A percentile compares a stretch with the other conserved stretches of the same genome.
These are phyloP conservation scores for Pichia sp. DNA, from an alignment of 1,139 yeast genomes.

Conservation along the genomic window DNA sequence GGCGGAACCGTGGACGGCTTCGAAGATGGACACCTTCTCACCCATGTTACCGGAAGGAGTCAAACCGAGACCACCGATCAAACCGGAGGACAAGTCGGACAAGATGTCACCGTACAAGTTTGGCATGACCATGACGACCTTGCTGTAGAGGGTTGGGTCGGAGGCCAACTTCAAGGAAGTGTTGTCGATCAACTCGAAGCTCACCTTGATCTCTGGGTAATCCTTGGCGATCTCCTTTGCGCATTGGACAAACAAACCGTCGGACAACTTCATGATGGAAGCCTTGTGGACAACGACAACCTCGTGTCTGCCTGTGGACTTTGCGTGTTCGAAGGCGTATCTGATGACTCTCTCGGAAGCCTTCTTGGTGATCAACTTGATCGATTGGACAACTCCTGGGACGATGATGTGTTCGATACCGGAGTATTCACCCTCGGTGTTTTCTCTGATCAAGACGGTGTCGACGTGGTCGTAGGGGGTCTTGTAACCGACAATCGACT, in stretches of 20 bases:
- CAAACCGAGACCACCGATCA: constrained; percentile 97
- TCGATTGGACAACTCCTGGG: constrained; percentile 98
- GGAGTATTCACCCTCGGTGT: constrained; percentile 99
- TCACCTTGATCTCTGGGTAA: constrained; percentile 83
- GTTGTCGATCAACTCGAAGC: constrained; percentile 89
- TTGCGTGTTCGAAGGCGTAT: constrained; percentile 96
- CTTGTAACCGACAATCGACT: constrained; percentile 86
- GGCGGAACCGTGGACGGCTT: constrained; percentile 99
- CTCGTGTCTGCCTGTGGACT: constrained; percentile 81
- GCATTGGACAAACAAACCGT: constrained; percentile 90
- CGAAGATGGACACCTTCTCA: constrained; percentile 93
- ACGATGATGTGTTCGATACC: constrained; percentile 98
- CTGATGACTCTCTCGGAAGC: constrained; percentile 96
- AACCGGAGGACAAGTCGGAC: constrained; percentile 95
- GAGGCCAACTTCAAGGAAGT: constrained; percentile 87
- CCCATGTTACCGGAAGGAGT: constrained; percentile 99
- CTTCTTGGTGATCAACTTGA: constrained; percentile 91
- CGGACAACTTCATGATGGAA: constrained; percentile 95
- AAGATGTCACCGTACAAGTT: constrained; percentile 98
- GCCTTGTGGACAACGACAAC: constrained; percentile 97
- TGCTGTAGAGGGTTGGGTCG: constrained; percentile 78
- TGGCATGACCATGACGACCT: constrained; percentile 97
- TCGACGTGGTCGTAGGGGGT: constrained; percentile 94
- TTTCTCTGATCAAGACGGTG: constrained; percentile 95
- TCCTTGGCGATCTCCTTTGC: constrained; percentile 87